These are phyloP conservation scores for Phytophthora foliorum DNA, from an alignment of 352 stramenopile genomes.

Conservation along the genomic window DNA sequence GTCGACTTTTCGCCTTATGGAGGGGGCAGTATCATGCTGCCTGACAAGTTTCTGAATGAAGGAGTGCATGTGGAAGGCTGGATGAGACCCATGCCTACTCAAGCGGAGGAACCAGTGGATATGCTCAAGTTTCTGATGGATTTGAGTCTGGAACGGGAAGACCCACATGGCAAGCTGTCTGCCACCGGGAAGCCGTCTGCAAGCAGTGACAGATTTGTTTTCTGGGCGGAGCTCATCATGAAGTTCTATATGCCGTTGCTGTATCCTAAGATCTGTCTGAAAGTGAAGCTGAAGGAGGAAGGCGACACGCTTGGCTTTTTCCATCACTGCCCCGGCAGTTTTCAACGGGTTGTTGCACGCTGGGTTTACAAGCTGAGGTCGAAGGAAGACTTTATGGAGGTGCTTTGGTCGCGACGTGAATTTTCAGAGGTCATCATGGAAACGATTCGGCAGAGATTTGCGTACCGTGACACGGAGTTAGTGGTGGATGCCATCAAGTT, in stretches of 20 bases:
- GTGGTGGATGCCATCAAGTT: constrained; percentile 91
- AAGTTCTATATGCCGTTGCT: constrained; percentile 91
- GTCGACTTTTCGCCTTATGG: constrained; percentile 90
- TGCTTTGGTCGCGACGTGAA: constrained; percentile 80
- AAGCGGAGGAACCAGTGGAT: constrained; percentile 88
- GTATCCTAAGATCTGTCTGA: constrained; percentile 89
- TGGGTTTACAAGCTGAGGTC: constrained; percentile 90
- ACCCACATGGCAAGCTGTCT: constrained; percentile 45
- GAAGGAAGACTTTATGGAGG: constrained; percentile 87
- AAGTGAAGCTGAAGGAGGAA: constrained; percentile 89
- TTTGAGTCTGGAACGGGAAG: constrained; percentile 83
- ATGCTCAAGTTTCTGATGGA: constrained; percentile 94
- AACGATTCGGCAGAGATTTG: constrained; percentile 87
- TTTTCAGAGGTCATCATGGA: constrained; percentile 91
- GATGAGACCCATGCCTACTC: constrained; percentile 81
- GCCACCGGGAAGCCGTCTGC: constrained; percentile 23
- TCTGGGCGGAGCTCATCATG: constrained; percentile 91
- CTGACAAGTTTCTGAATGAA: constrained; percentile 87
- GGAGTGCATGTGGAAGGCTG: constrained; percentile 88
- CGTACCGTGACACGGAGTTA: constrained; percentile 86
- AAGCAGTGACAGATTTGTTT: constrained; percentile 80
- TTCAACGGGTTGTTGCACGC: constrained; percentile 85
- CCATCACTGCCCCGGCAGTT: constrained; percentile 88
- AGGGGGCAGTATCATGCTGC: constrained; percentile 80
- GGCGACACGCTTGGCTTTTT: constrained; percentile 85